Evolutionary conservation across 1,284 basidiomycete genomes (phyloP), one percentile per base, ranked within the genome.

Genomic region (Bjerkandera adusta): DNA sequence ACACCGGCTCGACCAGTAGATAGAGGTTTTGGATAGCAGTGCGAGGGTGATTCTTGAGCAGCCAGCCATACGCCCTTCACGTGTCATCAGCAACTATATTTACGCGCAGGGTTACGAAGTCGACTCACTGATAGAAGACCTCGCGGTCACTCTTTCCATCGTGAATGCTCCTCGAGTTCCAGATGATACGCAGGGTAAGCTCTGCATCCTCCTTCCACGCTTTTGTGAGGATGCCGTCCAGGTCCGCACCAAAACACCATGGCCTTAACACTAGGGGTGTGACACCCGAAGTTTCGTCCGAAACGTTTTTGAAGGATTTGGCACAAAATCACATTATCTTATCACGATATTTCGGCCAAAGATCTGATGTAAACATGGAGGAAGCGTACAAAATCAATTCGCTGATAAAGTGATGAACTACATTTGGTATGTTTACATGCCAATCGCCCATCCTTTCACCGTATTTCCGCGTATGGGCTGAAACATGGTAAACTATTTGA

Each of bases 21-120:
- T 58, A 67, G 5, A 83, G 70, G 53, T 85, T 85, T 15, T 60
- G 55, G 43, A 83, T 77, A 7, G 81, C 82, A 0, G 82, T 85
- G 6, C 79, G 73, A 1, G 81, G 81, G 47, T 84, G 81, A 15
- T 80, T 66, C n/a, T 78, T 63, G 53, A 76, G 81, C 3, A 84
- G 67, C 81, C 81, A 83, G 10, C 77, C 79, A 46, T 75, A 83
- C 3, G 76, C 74, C n/a, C 73, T 74, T 51, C 15, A 55, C 50
- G 21, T 12, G 13, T 21, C n/a, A 29, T 35, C 12, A 21, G 45
- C 20, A 37, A 12, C 15, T 42, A 21, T 25, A 22, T 29, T 27
- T 26, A 34, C n/a, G 24, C n/a, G n/a, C 18, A 36, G 8, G 8
- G 35, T n/a, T 36, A 8, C 30, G 27, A 48, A 26, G 37, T 45